These are phyloP conservation scores for Gyrodon lividus DNA, from an alignment of 768 basidiomycete species.

Conservation along the genomic window DNA sequence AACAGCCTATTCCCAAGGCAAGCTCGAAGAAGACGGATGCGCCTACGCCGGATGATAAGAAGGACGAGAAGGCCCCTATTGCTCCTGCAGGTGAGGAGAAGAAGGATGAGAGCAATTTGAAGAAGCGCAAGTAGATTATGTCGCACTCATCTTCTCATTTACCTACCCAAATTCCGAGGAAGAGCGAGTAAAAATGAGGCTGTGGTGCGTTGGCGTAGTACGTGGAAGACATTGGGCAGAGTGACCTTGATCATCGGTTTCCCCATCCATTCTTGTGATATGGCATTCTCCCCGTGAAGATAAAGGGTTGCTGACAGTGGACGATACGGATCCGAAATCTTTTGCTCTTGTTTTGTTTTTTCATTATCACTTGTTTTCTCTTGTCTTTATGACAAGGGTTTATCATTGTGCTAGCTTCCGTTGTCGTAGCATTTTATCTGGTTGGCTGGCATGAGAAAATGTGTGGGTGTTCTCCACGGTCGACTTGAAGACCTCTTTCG, in stretches of 20 bases:
- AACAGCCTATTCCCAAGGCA: conserved; percentile 71
- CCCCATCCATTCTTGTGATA: conserved; percentile 6
- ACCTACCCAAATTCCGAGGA: conserved; percentile 7
- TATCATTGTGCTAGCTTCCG: conserved; percentile 7
- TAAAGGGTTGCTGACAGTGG: conserved; percentile 5
- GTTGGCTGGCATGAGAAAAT: conserved; percentile 17
- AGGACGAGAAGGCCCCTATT: conserved; percentile 62
- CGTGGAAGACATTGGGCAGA: conserved; percentile 12
- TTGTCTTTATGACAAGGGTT: not conserved
- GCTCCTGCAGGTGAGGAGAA: conserved; percentile 73
- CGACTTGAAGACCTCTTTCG: not conserved
- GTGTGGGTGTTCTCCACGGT: conserved; percentile 30
- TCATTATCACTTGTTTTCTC: conserved; percentile 4
- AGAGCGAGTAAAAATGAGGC: not conserved
- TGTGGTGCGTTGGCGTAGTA: conserved; percentile 6
- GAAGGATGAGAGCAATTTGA: conserved; percentile 64
- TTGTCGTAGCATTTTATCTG: conserved; percentile 18
- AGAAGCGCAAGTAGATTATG: conserved; percentile 67
- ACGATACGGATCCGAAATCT: conserved; percentile 1
- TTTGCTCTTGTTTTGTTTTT: not conserved
- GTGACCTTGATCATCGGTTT: not conserved
- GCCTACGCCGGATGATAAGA: conserved; percentile 62
- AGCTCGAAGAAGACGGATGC: conserved; percentile 73
- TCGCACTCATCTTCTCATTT: not conserved
- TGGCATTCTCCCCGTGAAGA: conserved; percentile 8